Conservation (phyloP, 257 asterid genomes). For the Salvia rosmarinus region DNA sequence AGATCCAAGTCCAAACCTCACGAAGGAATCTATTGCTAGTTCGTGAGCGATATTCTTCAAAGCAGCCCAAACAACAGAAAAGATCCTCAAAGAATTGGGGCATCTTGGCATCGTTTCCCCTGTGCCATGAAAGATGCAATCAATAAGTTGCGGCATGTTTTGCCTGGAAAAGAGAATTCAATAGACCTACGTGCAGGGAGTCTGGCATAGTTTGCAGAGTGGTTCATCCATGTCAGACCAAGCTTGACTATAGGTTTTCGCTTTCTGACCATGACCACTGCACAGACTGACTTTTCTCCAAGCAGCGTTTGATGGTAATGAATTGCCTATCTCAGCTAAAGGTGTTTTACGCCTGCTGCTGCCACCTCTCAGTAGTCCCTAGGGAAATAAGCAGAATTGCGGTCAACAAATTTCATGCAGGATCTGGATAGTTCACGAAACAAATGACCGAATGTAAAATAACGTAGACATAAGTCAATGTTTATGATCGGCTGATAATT, state of each 20-base stretch:
- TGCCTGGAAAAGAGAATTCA: not conserved
- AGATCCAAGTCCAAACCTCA: conserved; percentile 54
- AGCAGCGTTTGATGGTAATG: conserved; percentile 77
- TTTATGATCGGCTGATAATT: not conserved
- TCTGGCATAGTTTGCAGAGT: conserved; percentile 94
- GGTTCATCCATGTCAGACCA: conserved; percentile 88
- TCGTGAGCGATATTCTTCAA: conserved; percentile 78
- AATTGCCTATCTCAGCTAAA: conserved; percentile 63
- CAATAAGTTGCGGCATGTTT: conserved; percentile 6
- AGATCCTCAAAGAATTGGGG: conserved; percentile 95
- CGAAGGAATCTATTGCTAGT: conserved; percentile 77
- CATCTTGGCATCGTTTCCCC: conserved; percentile 66
- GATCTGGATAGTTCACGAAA: conserved; percentile 12
- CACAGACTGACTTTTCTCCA: conserved; percentile 66
- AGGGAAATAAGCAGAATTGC: conserved; percentile 31
- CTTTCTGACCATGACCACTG: conserved; percentile 56
- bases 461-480: not conserved
- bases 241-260: conserved; percentile 74
- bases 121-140: conserved; percentile 41
- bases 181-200: conserved; percentile 76
- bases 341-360: conserved; percentile 86
- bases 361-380: conserved; percentile 89
- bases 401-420: conserved; percentile 17
- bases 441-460: conserved; percentile 5
- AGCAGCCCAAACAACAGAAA: conserved; percentile 80